phyloP scores from a whole-genome alignment of 164 flowering plant species.

The Annona cherimola region DNA sequence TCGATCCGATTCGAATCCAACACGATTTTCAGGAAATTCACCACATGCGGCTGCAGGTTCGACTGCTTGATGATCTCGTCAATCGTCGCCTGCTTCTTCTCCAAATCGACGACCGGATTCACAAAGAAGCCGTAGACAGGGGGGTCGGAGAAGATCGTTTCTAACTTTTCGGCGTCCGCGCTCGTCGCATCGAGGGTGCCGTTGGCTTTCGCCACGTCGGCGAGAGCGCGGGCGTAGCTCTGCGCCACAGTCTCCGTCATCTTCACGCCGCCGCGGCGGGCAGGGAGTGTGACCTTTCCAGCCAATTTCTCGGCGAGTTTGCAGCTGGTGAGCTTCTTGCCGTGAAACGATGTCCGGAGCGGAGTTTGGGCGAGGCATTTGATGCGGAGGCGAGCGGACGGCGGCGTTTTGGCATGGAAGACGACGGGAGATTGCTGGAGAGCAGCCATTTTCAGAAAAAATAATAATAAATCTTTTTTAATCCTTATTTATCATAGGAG shows the following conservation, averaged over 20 bases:
- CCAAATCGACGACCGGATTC: constrained; percentile 43
- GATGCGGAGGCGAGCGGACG: background rate
- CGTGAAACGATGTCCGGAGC: background rate
- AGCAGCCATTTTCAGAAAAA: background rate
- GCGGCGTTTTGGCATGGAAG: background rate
- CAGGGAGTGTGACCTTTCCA: constrained; percentile 11
- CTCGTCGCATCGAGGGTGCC: constrained; percentile 59
- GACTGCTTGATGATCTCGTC: constrained; percentile 41
- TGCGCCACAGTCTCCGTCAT: constrained; percentile 55
- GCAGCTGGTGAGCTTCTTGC: constrained; percentile 23
- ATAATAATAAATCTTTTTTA: no score
- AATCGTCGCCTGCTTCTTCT: constrained; percentile 43
- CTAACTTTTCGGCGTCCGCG: constrained; percentile 61
- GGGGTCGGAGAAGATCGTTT: constrained; percentile 47
- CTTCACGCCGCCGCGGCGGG: constrained; percentile 29
- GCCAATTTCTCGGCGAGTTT: constrained; percentile 16
- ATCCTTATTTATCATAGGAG: background rate
- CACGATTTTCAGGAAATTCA: constrained; percentile 66
- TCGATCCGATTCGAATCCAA: constrained; percentile 61
- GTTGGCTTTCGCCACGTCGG: constrained; percentile 60
- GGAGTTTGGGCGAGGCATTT: background rate
- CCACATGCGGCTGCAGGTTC: constrained; percentile 45
- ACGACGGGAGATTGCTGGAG: background rate
- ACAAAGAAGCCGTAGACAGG: constrained; percentile 43
- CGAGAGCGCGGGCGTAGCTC: constrained; percentile 73